Percentiles rank a stretch among this genome's conserved stretches.
Evolutionary conservation across 2,329 filamentous ascomycete genomes (phyloP).

Genomic region (Pezizomycotina sp.): DNA sequence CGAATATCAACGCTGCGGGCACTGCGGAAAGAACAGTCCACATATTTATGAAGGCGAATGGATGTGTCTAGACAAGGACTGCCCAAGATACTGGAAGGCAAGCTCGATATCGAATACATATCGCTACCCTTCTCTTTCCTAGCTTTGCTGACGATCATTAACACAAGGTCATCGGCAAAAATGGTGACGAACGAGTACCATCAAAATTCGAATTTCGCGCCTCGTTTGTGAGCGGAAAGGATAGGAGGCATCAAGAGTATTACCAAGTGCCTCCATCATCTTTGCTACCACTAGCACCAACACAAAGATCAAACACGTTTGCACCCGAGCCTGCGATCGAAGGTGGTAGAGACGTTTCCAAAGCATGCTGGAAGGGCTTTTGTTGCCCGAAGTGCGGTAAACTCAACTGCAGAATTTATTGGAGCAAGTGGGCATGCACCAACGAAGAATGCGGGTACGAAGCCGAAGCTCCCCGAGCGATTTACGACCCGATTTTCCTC

Average conservation of each 20-base stretch:
- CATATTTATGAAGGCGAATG: slow-evolving; percentile 35
- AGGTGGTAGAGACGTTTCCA: slow-evolving; percentile 19
- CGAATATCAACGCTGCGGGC: slow-evolving; percentile 27
- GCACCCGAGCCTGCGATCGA: slow-evolving; percentile 8
- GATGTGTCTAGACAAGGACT: slow-evolving; percentile 42
- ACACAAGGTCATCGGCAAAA: background rate
- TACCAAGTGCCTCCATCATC: slow-evolving; percentile 24
- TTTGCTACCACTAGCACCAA: slow-evolving; percentile 21
- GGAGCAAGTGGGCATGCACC: slow-evolving; percentile 46
- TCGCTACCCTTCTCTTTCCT: background rate
- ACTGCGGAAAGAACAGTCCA: slow-evolving; percentile 30
- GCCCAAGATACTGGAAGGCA: slow-evolving; percentile 40
- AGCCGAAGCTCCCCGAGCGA: slow-evolving; percentile 27
- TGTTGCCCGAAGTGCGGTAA: slow-evolving; percentile 48
- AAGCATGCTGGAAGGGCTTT: slow-evolving; percentile 43
- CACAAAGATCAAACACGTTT: slow-evolving; percentile 4
- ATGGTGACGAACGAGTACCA: background rate
- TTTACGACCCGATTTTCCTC: slow-evolving; percentile 28
- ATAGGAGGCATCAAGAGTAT: slow-evolving; percentile 1
- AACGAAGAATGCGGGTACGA: slow-evolving; percentile 36
- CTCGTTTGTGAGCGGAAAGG: slow-evolving; percentile 6
- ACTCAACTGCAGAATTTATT: slow-evolving; percentile 44
- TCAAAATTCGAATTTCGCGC: background rate
- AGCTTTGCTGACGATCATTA: background rate
- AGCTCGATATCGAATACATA: slow-evolving; percentile 17